A percentile compares a stretch with the other conserved stretches of the same genome.
Evolutionary conservation across 352 stramenopile genomes (phyloP).

Genomic region (Aphanomyces cochlioides): DNA sequence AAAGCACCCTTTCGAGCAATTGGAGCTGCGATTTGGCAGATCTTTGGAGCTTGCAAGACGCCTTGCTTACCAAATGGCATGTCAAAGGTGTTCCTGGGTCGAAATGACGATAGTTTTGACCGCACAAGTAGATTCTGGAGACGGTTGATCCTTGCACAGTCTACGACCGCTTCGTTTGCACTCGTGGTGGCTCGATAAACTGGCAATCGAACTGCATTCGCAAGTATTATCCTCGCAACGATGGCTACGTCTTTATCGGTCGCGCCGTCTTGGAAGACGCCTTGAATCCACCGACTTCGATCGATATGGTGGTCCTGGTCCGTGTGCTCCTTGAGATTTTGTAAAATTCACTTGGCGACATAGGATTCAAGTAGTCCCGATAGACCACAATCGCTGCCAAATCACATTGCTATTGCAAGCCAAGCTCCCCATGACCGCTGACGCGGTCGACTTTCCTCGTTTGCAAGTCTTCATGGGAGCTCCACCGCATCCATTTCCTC

Average conservation of each 20-base stretch:
- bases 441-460: background rate
- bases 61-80: background rate
- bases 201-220: slow-evolving; percentile 2
- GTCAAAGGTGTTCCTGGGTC: background rate
- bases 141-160: background rate
- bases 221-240: background rate
- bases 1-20: background rate
- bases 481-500: background rate
- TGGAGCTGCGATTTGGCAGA: background rate
- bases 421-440: background rate
- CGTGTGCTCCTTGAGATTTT: background rate
- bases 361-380: background rate
- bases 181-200: no score
- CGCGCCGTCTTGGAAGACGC: slow-evolving; percentile 9
- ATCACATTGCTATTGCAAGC: background rate
- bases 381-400: background rate
- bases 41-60: background rate
- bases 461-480: background rate
- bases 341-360: background rate
- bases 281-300: background rate
- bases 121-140: background rate
- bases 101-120: background rate
- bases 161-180: background rate
- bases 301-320: background rate
- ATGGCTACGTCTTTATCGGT: background rate